phyloP scores from a whole-genome alignment of 2,329 filamentous ascomycete species.

The Penicillium sp. region DNA sequence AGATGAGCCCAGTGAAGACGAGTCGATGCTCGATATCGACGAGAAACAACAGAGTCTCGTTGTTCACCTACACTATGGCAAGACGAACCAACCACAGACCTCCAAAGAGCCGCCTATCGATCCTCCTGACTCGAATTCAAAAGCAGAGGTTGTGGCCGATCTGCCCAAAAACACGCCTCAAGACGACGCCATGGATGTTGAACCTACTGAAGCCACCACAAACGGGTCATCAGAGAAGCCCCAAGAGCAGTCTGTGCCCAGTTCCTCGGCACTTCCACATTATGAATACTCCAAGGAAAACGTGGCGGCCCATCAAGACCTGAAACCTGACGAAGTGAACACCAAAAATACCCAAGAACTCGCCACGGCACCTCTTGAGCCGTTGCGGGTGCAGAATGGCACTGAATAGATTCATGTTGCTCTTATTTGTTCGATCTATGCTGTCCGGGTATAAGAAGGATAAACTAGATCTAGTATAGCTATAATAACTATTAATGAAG shows the following conservation, averaged over 20 bases:
- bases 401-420: not conserved
- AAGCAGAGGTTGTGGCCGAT: constrained; percentile 5
- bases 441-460: not conserved
- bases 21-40: constrained; percentile 43
- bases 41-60: constrained; percentile 62
- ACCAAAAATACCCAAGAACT: constrained; percentile 1
- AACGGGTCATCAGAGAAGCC: not conserved
- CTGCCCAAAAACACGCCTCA: constrained; percentile 3
- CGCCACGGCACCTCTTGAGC: constrained; percentile 7
- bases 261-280: not conserved
- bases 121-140: not conserved
- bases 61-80: constrained; percentile 61
- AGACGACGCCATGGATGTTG: not conserved
- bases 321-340: constrained; percentile 7
- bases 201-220: not conserved
- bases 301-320: not conserved
- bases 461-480: not conserved
- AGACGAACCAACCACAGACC: constrained; percentile 21
- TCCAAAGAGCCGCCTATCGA: constrained; percentile 1
- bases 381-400: constrained; percentile 11
- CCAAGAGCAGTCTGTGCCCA: not conserved
- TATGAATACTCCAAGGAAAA: constrained; percentile 15
- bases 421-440: not conserved
- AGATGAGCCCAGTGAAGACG: constrained; percentile 39
- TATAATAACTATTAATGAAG: not conserved